Base-by-base conservation (phyloP, 768 basidiomycete genomes). In the Tephrocybe sp. region DNA sequence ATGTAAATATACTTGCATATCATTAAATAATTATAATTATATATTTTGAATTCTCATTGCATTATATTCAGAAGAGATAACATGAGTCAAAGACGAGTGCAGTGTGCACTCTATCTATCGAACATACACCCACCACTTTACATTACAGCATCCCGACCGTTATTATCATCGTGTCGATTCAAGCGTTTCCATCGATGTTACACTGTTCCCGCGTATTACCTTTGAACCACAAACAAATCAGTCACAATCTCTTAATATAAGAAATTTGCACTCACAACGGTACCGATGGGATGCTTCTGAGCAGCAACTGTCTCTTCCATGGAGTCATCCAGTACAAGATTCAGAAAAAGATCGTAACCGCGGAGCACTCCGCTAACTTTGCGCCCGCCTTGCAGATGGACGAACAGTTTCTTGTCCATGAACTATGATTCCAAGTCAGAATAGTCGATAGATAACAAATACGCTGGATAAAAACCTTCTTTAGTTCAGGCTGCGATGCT, bases 261-360 rank as follows among this genome's bases (percentile, higher is more conserved):
- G 31, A 44, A 27, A 16, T 16, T 11, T 45, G 34, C 47, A 79
- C 92, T 61, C 66, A 98, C 96, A 44, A 97, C 88, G 44, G 92
- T 95, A 21, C 95, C 95, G 59, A 94, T 87, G 21, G 89, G 86
- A 60, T 89, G 84, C 66, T 92, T 93, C 72, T 94, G 88, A 4
- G 88, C 93, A 12, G 90, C 87, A 4, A 83, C 85, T 0, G 86
- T 84, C 74, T 98, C 97, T 70, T 99, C 97, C 60, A 87, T 67
- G 9, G 92, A 91, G 63, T 98, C 92, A 68, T 98, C 97, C 67
- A 99, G 84, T 57, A 98, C 97, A 31, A 99, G 79, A 69, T 99
- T 99, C 66, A 99, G 75, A 77, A 99, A 99, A 56, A 99, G 87
- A 76, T 99, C 97, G 69, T 97, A 99, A 44, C 97, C 97, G 55